Conservation (phyloP, 768 basidiomycete genomes). For the Mycena capillaripes region DNA sequence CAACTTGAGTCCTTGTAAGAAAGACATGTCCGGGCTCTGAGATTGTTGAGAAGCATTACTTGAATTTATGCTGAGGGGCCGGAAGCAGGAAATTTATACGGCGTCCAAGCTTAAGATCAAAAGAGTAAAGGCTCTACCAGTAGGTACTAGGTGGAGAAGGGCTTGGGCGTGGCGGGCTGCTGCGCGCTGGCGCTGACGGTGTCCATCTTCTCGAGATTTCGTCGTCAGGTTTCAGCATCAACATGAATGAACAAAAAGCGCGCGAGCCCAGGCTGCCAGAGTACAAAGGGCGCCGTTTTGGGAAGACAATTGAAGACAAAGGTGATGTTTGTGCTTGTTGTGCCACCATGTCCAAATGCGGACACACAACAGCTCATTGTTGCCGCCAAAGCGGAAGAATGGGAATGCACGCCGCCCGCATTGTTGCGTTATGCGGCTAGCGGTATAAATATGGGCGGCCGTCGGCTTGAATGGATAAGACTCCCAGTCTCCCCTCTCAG, state of each 20-base stretch:
- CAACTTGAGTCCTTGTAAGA: too few species aligned
- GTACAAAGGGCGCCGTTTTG: conserved; percentile 4
- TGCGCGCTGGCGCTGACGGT: too few species aligned
- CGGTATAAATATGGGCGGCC: conserved; percentile 15
- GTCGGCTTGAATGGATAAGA: not conserved
- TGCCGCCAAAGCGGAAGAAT: conserved; percentile 22
- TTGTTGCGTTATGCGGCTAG: conserved; percentile 6
- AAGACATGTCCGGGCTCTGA: too few species aligned
- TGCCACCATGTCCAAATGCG: not conserved
- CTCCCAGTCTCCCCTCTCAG: conserved; percentile 24
- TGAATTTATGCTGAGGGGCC: too few species aligned
- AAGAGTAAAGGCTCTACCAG: too few species aligned
- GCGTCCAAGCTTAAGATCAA: too few species aligned
- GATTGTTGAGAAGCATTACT: too few species aligned
- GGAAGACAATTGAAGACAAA: conserved; percentile 18
- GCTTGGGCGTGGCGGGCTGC: too few species aligned
- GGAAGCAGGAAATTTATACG: too few species aligned
- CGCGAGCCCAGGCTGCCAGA: not conserved
- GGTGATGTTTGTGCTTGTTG: conserved; percentile 4
- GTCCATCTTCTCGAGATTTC: too few species aligned
- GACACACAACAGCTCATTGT: conserved; percentile 23
- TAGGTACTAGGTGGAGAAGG: too few species aligned
- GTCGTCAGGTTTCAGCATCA: not conserved
- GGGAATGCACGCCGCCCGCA: conserved; percentile 7
- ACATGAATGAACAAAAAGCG: not conserved